Conservation (phyloP, 306 rosid genomes). For the Cyclanthera cordifolia region DNA sequence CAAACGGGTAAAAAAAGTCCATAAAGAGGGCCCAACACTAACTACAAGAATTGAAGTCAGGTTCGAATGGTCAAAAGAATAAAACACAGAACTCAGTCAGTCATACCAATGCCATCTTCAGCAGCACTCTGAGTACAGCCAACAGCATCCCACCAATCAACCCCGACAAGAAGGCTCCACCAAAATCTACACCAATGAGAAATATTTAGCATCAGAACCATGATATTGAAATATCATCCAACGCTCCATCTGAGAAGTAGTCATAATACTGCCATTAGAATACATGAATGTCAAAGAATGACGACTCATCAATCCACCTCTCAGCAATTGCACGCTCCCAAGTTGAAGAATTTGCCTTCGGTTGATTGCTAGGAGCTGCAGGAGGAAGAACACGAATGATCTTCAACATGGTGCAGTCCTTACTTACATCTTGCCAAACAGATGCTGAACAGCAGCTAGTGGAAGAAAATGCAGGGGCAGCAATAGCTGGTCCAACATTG, state of each 20-base stretch:
- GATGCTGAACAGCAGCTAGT: conserved; percentile 99
- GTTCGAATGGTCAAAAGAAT: background rate
- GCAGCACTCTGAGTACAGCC: conserved; percentile 99
- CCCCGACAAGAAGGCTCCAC: conserved; percentile 99
- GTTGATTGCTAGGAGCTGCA: conserved; percentile 66
- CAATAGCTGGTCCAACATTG: conserved; percentile 94
- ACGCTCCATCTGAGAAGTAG: background rate
- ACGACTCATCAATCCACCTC: conserved; percentile 38
- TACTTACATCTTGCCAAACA: conserved; percentile 80
- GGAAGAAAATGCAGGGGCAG: conserved; percentile 94
- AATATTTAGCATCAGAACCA: conserved; percentile 19
- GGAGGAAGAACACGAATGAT: conserved; percentile 93
- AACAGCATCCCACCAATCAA: conserved; percentile 99
- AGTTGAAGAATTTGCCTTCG: conserved; percentile 56
- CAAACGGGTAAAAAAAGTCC: background rate
- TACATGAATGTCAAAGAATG: conserved; percentile 6
- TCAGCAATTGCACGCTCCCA: conserved; percentile 99
- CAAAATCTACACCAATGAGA: conserved; percentile 58
- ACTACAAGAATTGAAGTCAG: background rate
- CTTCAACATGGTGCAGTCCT: conserved; percentile 62
- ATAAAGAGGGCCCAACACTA: background rate
- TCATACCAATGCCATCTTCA: conserved; percentile 91
- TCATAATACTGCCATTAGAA: conserved; percentile 8
- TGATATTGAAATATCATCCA: background rate
- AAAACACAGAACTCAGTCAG: conserved; percentile 6